These are phyloP conservation scores for Eruca vesicaria DNA, from an alignment of 441 rosid species.

Conservation along the genomic window DNA sequence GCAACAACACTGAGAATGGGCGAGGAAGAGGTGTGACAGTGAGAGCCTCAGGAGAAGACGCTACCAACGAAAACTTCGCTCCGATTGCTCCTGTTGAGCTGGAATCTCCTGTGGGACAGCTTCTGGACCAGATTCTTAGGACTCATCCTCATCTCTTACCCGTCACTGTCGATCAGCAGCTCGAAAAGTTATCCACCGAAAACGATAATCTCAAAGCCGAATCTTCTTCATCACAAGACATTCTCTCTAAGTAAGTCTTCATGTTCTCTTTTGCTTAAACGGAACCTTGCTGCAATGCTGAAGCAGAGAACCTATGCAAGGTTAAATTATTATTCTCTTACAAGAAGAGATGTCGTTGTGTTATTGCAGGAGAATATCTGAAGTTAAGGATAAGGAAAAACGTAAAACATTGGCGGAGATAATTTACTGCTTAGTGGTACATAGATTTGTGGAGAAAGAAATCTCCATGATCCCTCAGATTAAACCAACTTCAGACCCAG, in stretches of 20 bases:
- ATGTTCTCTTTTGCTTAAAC: background rate
- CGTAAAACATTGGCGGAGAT: constrained; percentile 69
- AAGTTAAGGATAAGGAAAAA: constrained; percentile 78
- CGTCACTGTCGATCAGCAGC: constrained; percentile 82
- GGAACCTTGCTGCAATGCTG: too few species aligned
- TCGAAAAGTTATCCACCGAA: constrained; percentile 69
- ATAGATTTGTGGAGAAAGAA: constrained; percentile 56
- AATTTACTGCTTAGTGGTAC: constrained; percentile 80
- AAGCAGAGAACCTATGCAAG: background rate
- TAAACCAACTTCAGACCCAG: constrained; percentile 63
- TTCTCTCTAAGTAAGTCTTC: constrained; percentile 65
- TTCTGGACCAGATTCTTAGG: constrained; percentile 71
- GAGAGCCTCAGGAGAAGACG: constrained; percentile 53
- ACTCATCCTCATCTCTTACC: constrained; percentile 87
- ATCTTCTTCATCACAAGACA: constrained; percentile 46
- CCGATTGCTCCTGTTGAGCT: constrained; percentile 73
- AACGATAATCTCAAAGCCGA: constrained; percentile 47
- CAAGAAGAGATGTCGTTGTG: background rate
- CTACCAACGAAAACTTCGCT: constrained; percentile 39
- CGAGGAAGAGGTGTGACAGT: constrained; percentile 48
- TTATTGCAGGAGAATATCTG: constrained; percentile 72
- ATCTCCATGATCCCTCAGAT: constrained; percentile 81
- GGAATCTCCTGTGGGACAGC: constrained; percentile 85
- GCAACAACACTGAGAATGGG: constrained; percentile 33
- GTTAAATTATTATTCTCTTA: background rate